Evolutionary conservation across 352 stramenopile species (phyloP), one percentile per base, ranked within the genome.

Genomic region (Pythium rhizo-oryzae): DNA sequence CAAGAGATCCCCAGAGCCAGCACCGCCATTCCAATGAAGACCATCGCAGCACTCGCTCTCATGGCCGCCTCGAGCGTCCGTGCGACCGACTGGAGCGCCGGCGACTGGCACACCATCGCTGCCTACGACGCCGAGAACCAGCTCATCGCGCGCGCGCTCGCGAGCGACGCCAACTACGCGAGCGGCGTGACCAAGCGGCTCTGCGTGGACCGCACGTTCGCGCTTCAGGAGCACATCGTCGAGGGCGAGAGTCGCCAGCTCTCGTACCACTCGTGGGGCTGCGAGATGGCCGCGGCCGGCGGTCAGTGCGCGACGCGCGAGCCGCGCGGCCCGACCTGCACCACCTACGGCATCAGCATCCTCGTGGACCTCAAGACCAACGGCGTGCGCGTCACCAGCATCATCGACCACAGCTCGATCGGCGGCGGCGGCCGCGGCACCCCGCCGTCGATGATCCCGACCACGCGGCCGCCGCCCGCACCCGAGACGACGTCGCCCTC

Each of bases 101-200:
- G 46, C n/a, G 46, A 8, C 9, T 52, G 46, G 46, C 21, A 52
- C n/a, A 52, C 46, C 21, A 52, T 52, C n/a, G 46, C 46, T 5
- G 46, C 46, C 11, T 52, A 52, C 46, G 46, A 52, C n/a, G 46
- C 46, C 46, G 46, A 52, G n/a, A 52, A 23, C 46, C 11, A 25
- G 46, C 46, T 52, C 6, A 23, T 52, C n/a, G 46, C 21, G 46
- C 46, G 46, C n/a, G 46, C 46, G 46, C 46, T 52, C n/a, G 46
- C n/a, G 0, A 52, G n/a, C 46, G 46, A 25, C 8, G 46, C 46
- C n/a, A 52, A 52, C 46, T 52, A 52, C 46, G 46, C 21, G 8
- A 52, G 46, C 46, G 46, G 25, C n/a, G n/a, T 52, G 46, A 28
- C 46, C n/a, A 25, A 30, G n/a, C 46, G 46, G 7, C 19, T 52